phyloP scores from a whole-genome alignment of 129 eudicot genomes.

The Flaveria sonorensis region DNA sequence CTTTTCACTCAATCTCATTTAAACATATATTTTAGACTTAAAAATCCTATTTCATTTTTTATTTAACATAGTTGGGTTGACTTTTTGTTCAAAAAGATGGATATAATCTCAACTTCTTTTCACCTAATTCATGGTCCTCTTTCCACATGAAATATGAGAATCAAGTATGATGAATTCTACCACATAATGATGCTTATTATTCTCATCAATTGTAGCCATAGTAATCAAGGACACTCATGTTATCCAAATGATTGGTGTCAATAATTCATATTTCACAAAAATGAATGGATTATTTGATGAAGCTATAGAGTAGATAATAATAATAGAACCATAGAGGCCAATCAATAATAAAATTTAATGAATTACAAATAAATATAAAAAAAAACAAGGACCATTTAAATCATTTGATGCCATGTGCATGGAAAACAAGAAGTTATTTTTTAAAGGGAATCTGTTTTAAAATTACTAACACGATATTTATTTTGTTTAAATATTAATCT shows the following conservation, averaged over 20 bases:
- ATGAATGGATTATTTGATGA: neutral
- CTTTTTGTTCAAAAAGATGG: neutral
- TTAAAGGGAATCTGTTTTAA: slow-evolving; percentile 18
- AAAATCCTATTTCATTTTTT: neutral
- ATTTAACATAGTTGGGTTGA: neutral
- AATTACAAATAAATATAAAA: neutral
- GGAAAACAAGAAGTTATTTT: neutral
- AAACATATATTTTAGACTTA: neutral
- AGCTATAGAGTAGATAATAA: neutral
- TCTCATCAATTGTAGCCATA: neutral
- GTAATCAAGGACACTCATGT: slow-evolving; percentile 1
- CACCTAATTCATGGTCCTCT: neutral
- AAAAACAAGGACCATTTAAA: slow-evolving; percentile 14
- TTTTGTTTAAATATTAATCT: neutral
- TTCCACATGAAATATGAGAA: neutral
- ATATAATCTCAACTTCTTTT: neutral
- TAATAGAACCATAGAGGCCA: slow-evolving; percentile 3
- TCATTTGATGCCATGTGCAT: slow-evolving; percentile 41
- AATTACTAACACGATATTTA: neutral
- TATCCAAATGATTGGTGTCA: slow-evolving; percentile 20
- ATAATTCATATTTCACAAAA: slow-evolving; percentile 11
- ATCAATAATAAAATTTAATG: neutral
- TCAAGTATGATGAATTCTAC: neutral
- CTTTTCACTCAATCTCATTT: neutral
- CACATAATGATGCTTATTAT: neutral